Base-by-base conservation (phyloP, 257 asterid genomes). In the Solanum ahanhuiri region DNA sequence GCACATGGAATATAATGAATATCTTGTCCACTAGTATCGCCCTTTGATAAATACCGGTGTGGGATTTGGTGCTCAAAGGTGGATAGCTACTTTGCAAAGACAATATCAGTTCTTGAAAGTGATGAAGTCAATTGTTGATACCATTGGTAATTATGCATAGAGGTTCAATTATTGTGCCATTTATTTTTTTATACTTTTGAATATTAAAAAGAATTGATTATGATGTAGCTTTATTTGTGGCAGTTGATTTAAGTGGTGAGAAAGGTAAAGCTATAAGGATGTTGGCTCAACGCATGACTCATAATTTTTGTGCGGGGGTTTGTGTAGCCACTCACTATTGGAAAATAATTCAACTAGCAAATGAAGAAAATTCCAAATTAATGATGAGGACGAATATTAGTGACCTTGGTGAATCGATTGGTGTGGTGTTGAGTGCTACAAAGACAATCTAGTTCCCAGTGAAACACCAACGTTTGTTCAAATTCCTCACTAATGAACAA, bases 61-160 rank as follows among this genome's bases (percentile, higher is more conserved):
- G 54, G 96, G 93, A 30, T 90, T 93, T 73, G 99, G 98, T 30
- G 98, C 98, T 14, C 95, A 90, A 83, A 93, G 89, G 87, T 95
- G 98, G 98, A 86, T 96, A 5, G 87, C 94, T 86, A 88, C 89
- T 81, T 92, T 96, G 7, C 94, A 90, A 82, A 88, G 90, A 85
- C 97, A 93, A 85, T 92, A 96, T 39, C 92, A 94, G 86, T 92
- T 90, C 67, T 88, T 88, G 67, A 86, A 91, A 6, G 63, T 82
- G 9, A 77, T 93, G 84, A 84, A 87, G 93, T 87, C 94, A 77
- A 87, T 93, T 76, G n/a, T 45, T 90, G 14, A 57, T 90, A 23
- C 88, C 91, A 57, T 63, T 7, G 89, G 91, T 81, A 93, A 93
- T 67, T 87, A 87, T 60, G 71, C 94, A 89, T 17, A 51, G 22